Base-by-base conservation (phyloP, 169 alveolate species). In the Cryptosporidium sp. region DNA sequence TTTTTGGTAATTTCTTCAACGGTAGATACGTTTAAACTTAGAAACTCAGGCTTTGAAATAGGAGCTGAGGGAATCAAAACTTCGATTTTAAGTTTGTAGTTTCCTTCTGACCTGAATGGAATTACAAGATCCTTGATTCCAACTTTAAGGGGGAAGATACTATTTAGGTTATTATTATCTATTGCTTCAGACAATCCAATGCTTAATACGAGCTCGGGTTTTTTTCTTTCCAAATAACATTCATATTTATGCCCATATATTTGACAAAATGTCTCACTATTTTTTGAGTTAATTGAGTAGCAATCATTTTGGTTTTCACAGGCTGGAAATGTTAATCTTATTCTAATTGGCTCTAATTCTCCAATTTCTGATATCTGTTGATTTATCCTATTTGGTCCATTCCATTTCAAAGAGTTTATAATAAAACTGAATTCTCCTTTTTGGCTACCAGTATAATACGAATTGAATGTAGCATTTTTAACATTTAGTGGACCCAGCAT, bases 241-340 rank as follows among this genome's bases (percentile, higher is more conserved):
- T 80, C 52, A 26, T 65, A 62, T 33, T 62, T 65, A 23, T 62
- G 73, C 21, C 45, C 75, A 16, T 29, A 21, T 42, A 80, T 80
- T 62, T 62, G 45, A 44, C 89, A 80, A 29, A 80, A 80, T 45
- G 45, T 29, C 48, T 42, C 39, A 35, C 65, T 70, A 45, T 61
- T 44, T 35, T 80, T 31, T 4, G 86, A 6, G 33, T 73, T 52
- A 29, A 73, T 73, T 60, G 33, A 23, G 56, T 52, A 73, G 37
- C 86, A 73, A 3, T 73, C 44, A 51, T 58, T 56, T 31, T 29
- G 56, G 18, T 52, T 23, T 67, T 80, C 68, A 62, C 89, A 80
- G 6, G 23, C 12, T 62, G 89, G 89, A 31, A 80, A 80, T 21
- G 89, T 80, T 44, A 80, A 62, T 39, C 75, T 80, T 62, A 80